A percentile compares a stretch with the other conserved stretches of the same genome.
phyloP scores from a whole-genome alignment of 2,329 filamentous ascomycete genomes.

The Trichoderma polysporum region DNA sequence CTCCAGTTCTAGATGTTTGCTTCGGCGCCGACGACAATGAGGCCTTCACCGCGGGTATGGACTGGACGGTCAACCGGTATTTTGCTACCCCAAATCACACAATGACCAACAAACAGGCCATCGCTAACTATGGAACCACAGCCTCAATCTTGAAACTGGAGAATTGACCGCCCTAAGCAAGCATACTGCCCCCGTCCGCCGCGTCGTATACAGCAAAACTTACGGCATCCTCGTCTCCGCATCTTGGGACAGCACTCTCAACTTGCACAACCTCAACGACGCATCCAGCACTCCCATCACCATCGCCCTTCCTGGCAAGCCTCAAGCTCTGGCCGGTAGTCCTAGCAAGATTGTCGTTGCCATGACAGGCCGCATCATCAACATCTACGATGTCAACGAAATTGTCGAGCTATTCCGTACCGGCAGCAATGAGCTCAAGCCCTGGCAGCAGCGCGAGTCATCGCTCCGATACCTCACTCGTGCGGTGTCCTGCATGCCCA shows the following conservation, averaged over 20 bases:
- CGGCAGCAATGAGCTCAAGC: slow-evolving; percentile 56
- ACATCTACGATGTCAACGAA: slow-evolving; percentile 85
- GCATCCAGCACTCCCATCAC: slow-evolving; percentile 56
- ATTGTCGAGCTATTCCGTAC: slow-evolving; percentile 56
- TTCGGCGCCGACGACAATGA: slow-evolving; percentile 81
- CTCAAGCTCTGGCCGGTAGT: slow-evolving; percentile 79
- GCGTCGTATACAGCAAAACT: slow-evolving; percentile 75
- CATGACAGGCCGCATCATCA: slow-evolving; percentile 89
- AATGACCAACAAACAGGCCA: not conserved
- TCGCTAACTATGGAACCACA: slow-evolving; percentile 27
- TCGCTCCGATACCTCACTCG: slow-evolving; percentile 95
- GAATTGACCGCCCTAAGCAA: slow-evolving; percentile 73
- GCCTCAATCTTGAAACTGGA: slow-evolving; percentile 68
- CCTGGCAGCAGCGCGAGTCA: slow-evolving; percentile 92
- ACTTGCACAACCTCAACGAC: slow-evolving; percentile 69
- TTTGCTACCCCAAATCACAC: not conserved
- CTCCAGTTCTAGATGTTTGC: slow-evolving; percentile 86
- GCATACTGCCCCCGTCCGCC: slow-evolving; percentile 77
- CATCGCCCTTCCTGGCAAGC: slow-evolving; percentile 77
- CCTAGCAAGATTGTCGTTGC: slow-evolving; percentile 84
- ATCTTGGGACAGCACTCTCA: slow-evolving; percentile 90
- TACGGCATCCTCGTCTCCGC: slow-evolving; percentile 81
- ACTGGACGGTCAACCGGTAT: slow-evolving; percentile 79
- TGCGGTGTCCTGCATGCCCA: slow-evolving; percentile 92
- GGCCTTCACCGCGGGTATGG: slow-evolving; percentile 82